Evolutionary conservation across 768 basidiomycete species (phyloP).

Genomic region (Phallus indusiatus): DNA sequence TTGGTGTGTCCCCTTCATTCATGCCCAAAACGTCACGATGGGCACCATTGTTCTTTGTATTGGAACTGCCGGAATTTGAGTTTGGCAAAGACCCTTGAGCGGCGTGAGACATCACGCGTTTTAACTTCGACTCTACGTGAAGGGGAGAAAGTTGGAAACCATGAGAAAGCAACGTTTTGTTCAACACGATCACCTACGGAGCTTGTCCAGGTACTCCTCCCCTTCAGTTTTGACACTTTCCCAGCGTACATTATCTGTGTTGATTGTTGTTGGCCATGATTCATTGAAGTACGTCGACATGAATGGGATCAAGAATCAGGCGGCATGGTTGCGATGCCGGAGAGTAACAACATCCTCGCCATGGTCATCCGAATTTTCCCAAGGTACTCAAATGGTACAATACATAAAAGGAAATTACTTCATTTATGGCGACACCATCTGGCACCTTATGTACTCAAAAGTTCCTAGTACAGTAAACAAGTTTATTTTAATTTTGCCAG

Average conservation of each 20-base stretch:
- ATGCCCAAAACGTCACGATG: neutral
- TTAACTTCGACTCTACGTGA: conserved; percentile 2
- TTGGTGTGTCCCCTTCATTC: neutral
- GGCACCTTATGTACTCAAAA: no score
- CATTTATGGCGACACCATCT: no score
- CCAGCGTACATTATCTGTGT: neutral
- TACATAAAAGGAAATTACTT: no score
- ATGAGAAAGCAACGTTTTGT: neutral
- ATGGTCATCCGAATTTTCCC: neutral
- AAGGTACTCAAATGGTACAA: no score
- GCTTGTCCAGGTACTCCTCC: conserved; percentile 9
- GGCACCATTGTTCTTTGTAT: neutral
- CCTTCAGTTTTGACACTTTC: conserved; percentile 8
- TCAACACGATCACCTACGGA: conserved; percentile 1
- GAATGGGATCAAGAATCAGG: neutral
- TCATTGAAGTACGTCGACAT: neutral
- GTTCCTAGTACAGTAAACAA: no score
- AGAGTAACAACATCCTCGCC: neutral
- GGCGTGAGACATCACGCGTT: neutral
- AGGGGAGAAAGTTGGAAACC: neutral
- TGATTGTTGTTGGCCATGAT: neutral
- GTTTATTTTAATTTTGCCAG: neutral
- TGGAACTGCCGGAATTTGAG: neutral
- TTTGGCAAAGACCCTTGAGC: neutral
- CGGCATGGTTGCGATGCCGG: neutral